Base-by-base conservation (phyloP, 1,284 basidiomycete species). In the Peniophora sp. region DNA sequence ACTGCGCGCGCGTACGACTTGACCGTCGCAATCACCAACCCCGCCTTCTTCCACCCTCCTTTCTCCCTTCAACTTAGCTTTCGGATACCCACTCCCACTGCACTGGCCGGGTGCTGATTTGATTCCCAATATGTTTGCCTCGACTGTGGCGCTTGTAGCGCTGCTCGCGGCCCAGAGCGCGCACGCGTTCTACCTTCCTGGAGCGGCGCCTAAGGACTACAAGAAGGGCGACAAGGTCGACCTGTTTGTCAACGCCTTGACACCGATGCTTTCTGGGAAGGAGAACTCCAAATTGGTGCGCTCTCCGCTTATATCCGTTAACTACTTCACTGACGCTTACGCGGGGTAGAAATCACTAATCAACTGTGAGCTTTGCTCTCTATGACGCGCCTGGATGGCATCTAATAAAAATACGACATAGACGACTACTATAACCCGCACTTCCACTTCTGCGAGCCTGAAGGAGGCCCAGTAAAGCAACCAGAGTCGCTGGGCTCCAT, bases 401-500 rank as follows among this genome's bases (percentile, higher is more conserved):
- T n/a, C n/a, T n/a, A n/a, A n/a, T n/a, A n/a, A 48, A 15, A 17
- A 20, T n/a, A 18, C 18, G 14, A 23, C 34, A 11, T 48, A 76
- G 89, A 92, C 64, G 92, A 96, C 66, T 96, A 93, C 67, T 96
- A 96, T 69, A 83, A 92, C 60, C 79, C 84, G 1, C 72, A 73
- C 42, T 89, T 98, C 58, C 85, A 85, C 56, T 98, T 98, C 68
- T 98, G 96, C 64, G 62, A 78, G 55, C 96, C 96, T 5, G 70
- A 78, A 47, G 83, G 75, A 6, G 92, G 91, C 3, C 83, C 86
- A 1, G 69, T 83, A 62, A 83, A 85, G 59, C 85, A 93, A 63
- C 83, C 89, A 12, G 95, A 97, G 68, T 89, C 86, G 1, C 73
- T 99, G 23, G 96, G 96, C 3, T 92, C 91, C 24, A 94, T 97